Evolutionary conservation across 306 rosid genomes (phyloP).

Genomic region (Crotalaria pallida): DNA sequence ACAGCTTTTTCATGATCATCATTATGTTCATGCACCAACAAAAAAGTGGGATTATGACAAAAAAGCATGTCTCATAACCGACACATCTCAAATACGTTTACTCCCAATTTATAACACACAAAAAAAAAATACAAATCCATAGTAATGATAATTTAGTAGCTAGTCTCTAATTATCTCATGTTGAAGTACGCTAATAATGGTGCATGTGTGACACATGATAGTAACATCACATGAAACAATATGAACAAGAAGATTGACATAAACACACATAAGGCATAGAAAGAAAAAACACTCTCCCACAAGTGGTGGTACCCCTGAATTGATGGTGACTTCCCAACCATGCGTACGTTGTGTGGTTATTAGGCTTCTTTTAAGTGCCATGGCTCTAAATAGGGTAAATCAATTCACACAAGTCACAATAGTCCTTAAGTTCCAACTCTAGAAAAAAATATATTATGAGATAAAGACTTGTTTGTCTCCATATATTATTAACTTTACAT

Average conservation of each 20-base stretch:
- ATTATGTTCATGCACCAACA: not conserved
- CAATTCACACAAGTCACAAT: constrained; percentile 26
- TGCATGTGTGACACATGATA: not conserved
- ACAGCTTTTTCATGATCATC: not conserved
- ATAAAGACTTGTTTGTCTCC: constrained; percentile 23
- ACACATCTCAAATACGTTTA: not conserved
- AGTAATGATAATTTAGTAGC: too few relatives aligned
- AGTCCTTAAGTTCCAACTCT: constrained; percentile 19
- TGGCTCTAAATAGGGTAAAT: constrained; percentile 21
- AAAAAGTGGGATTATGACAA: not conserved
- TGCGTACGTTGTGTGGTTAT: constrained; percentile 31
- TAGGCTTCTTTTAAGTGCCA: constrained; percentile 17
- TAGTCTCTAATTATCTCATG: not conserved
- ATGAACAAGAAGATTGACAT: not conserved
- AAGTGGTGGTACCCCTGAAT: constrained; percentile 12
- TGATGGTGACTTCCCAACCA: constrained; percentile 39
- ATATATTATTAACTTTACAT: constrained; percentile 3
- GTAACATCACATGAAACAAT: not conserved
- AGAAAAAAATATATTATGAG: not conserved
- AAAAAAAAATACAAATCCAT: not conserved
- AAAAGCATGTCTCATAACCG: too few relatives aligned
- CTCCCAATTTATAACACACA: not conserved
- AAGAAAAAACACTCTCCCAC: not conserved
- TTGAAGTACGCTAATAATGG: too few relatives aligned
- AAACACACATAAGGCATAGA: not conserved